Base-by-base conservation (phyloP, 176 grass and related monocot species). In the Zea luxurians region DNA sequence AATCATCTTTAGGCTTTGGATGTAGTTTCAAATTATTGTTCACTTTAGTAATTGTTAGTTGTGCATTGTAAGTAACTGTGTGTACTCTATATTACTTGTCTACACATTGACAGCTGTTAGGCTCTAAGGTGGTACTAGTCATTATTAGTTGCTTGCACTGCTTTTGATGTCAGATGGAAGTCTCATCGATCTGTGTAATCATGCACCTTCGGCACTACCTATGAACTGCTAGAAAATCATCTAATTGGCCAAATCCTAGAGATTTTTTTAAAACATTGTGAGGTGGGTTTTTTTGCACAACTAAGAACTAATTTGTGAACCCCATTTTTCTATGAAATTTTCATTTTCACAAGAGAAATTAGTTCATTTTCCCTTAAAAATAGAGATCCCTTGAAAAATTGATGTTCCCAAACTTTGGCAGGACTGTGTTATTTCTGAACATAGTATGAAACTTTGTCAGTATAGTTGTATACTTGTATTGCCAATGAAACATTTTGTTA, bases 151-250 rank as follows among this genome's bases (percentile, higher is more conserved):
- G 42, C 42, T 38, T 74, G 61, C 71, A 48, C 41, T 47, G 21
- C 12, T 57, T 65, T 66, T 42, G 16, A 52, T 78, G 52, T 78
- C 17, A 57, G 35, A 68, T 86, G 37, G 52, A 74, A n/a, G 1
- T 36, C 17, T 16, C 9, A 18, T 27, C 27, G 27, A 27, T 36
- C 10, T 82, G 35, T 62, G 10, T 36, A 10, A 36, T 4, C 13
- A n/a, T 63, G n/a, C 44, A 78, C 37, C 34, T 76, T 60, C n/a
- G 64, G 52, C 49, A 43, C 53, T 1, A 37, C 20, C 47, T 75
- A 42, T 68, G 72, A 64, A 76, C 47, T 63, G 64, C 7, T 15
- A 27, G 57, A 45, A 76, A 53, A 81, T 35, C 16, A 73, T 74
- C 5, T 9, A 50, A 18, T n/a, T 8, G n/a, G 2, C 13, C 37